Evolutionary conservation across 768 basidiomycete genomes (phyloP).

Genomic region (Baorangia bicolor): DNA sequence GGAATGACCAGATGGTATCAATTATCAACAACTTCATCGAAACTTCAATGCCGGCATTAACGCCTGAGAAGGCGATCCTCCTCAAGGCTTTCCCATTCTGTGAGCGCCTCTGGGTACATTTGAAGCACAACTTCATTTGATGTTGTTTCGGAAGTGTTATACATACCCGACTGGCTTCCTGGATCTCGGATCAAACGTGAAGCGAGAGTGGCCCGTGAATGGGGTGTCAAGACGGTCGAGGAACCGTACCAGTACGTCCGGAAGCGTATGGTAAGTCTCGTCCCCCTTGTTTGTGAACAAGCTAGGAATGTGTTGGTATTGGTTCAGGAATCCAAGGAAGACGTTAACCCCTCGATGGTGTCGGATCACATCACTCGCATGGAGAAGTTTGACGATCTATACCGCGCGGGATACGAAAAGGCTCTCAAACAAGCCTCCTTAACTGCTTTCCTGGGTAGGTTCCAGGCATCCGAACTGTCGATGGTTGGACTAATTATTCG

Average conservation of each 20-base stretch:
- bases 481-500: too few species aligned
- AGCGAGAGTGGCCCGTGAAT: conserved; percentile 8
- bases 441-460: conserved; percentile 18
- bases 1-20: conserved; percentile 16
- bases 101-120: not conserved
- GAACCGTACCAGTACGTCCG: conserved; percentile 13
- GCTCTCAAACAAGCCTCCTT: conserved; percentile 16
- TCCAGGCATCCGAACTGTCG: too few species aligned
- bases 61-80: conserved; percentile 15
- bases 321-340: conserved; percentile 7
- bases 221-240: conserved; percentile 10
- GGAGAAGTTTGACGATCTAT: conserved; percentile 2
- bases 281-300: not conserved
- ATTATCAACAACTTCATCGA: conserved; percentile 9
- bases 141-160: conserved; percentile 15
- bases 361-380: conserved; percentile 12
- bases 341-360: conserved; percentile 10
- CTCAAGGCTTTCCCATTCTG: conserved; percentile 18
- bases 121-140: not conserved
- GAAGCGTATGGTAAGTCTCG: conserved; percentile 7
- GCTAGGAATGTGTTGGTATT: not conserved
- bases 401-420: conserved; percentile 8
- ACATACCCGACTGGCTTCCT: conserved; percentile 29
- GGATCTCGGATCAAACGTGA: conserved; percentile 13
- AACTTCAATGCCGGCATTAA: conserved; percentile 1